Evolutionary conservation across 257 asterid genomes (phyloP), one percentile per base, ranked within the genome.

Genomic region (Coffea canephora): DNA sequence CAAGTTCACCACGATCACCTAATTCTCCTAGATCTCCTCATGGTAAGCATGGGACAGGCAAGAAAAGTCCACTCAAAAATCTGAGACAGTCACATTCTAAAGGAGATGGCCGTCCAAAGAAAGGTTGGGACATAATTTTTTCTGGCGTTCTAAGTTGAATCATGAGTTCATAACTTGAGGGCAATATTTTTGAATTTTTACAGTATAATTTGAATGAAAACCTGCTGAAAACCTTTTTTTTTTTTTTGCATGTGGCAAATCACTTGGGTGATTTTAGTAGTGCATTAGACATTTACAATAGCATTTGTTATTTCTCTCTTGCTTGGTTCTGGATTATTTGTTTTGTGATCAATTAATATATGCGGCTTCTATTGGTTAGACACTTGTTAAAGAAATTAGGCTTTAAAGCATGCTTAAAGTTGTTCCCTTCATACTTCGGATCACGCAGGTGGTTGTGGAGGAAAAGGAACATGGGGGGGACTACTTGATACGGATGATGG

Each of bases 391-490:
- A 73, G 75, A 39, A 31, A 55, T 69, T 21, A 21, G 66, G 52
- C 5, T 25, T 45, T 39, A 55, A 54, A 11, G 27, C 11, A 41
- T 13, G n/a, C 41, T 27, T 46, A 39, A n/a, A 6, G 54, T 64
- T 54, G 3, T 27, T 16, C 0, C 52, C 7, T 69, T 50, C 27
- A 59, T 15, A 62, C 66, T 72, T 23, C 16, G 61, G 71, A 69
- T 52, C 18, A 49, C 55, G 46, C 84, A 95, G 99, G 95, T 45
- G 99, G 97, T 43, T 82, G 78, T 81, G 98, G 99, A 71, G 97
- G 94, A 79, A 93, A 95, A 88, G 99, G 98, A 82, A 89, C 93
- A 6, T 89, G 96, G 94, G 97, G 95, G 72, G 96, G 98, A 23
- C 83, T 87, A 13, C 89, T 92, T 78, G 97, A 91, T 77, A 73